phyloP scores from a whole-genome alignment of 2,329 filamentous ascomycete genomes.

The Gliomastix tumulicola region DNA sequence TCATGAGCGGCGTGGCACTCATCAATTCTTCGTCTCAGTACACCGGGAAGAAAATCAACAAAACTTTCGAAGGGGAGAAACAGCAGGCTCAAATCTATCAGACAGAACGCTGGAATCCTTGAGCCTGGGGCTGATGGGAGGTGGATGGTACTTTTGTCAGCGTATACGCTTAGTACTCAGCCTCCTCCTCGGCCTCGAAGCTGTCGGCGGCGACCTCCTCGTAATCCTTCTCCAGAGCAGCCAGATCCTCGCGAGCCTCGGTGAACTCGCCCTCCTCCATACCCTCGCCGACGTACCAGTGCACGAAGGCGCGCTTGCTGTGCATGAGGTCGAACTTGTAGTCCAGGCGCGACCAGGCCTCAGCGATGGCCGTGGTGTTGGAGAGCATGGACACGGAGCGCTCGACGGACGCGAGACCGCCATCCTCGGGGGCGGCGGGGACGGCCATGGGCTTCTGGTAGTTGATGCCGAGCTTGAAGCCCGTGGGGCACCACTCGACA shows the following conservation, averaged over 20 bases:
- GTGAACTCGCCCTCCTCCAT: constrained; percentile 92
- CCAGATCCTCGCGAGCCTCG: constrained; percentile 79
- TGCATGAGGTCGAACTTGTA: constrained; percentile 76
- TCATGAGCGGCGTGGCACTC: no score
- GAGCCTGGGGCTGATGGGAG: no score
- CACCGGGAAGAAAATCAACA: no score
- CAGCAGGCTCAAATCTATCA: no score
- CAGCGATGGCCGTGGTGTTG: constrained; percentile 68
- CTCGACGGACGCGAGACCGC: constrained; percentile 54
- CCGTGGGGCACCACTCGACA: constrained; percentile 69
- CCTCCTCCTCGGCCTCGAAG: constrained; percentile 53
- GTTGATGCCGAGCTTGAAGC: constrained; percentile 72
- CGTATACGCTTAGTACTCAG: constrained; percentile 65
- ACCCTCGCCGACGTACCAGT: constrained; percentile 81
- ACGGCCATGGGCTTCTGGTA: constrained; percentile 61
- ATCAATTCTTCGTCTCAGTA: no score
- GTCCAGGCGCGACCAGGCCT: constrained; percentile 66
- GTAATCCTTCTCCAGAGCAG: constrained; percentile 80
- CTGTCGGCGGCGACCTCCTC: constrained; percentile 78
- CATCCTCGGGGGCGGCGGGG: constrained; percentile 44
- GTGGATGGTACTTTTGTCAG: no score
- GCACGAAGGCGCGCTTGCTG: constrained; percentile 69
- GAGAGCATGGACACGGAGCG: constrained; percentile 64
- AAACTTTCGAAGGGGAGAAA: no score
- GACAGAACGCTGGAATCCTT: no score